phyloP scores from a whole-genome alignment of 306 rosid genomes.

The Vigna unguiculata region DNA sequence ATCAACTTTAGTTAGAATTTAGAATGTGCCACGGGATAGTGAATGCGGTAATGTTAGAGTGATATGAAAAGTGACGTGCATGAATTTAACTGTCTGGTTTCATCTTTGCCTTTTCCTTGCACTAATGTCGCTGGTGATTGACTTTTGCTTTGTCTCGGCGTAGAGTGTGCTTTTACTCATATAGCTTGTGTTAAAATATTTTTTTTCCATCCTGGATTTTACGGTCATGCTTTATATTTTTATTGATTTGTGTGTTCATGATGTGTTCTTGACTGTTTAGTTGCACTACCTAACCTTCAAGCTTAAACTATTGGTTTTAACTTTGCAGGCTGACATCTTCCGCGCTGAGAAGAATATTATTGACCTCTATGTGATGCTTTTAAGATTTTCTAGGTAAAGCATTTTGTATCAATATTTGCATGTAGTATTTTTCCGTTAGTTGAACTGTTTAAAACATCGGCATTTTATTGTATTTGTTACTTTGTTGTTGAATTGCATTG shows the following conservation, averaged over 20 bases:
- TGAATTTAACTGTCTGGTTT: neutral
- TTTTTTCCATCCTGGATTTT: conserved; percentile 20
- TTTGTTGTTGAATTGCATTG: conserved; percentile 26
- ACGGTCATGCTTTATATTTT: conserved; percentile 28
- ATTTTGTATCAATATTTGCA: conserved; percentile 16
- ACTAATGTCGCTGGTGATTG: neutral
- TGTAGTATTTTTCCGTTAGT: conserved; percentile 10
- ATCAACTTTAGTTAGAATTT: neutral
- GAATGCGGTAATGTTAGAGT: neutral
- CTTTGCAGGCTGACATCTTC: conserved; percentile 89
- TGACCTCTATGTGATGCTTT: conserved; percentile 92
- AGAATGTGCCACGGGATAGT: neutral
- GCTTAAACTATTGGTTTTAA: conserved; percentile 36
- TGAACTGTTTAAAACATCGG: conserved; percentile 10
- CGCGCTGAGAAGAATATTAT: conserved; percentile 84
- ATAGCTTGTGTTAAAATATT: conserved; percentile 13
- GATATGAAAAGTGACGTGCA: neutral
- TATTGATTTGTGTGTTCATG: neutral
- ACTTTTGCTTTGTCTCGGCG: neutral
- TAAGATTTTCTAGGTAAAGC: conserved; percentile 87
- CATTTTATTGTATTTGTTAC: conserved; percentile 34
- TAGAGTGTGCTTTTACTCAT: neutral
- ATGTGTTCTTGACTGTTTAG: conserved; percentile 34
- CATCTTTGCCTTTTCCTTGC: neutral
- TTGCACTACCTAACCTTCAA: conserved; percentile 16